Evolutionary conservation across 176 grass and related monocot genomes (phyloP), one percentile per base, ranked within the genome.

Genomic region (Eleusine indica): DNA sequence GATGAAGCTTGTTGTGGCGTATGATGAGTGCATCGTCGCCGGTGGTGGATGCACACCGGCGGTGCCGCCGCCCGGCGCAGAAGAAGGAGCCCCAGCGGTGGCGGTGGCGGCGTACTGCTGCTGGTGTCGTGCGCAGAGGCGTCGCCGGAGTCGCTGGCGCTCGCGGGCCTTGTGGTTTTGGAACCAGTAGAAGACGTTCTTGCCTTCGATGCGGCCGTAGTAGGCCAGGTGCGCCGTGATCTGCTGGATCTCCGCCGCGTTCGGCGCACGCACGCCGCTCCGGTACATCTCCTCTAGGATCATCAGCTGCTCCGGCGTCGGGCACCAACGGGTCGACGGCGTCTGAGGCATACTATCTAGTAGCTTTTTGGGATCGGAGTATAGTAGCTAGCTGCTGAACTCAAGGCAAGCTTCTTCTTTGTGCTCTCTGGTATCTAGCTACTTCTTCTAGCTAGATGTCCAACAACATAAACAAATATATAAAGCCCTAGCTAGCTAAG

Each of bases 111-210:
- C 43, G 57, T 83, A 52, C 82, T 84, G 82, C 84, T 86, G 84
- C 57, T 91, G 91, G 78, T 97, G 94, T 0, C 90, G 85, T 22
- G 87, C 76, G 73, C 93, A 87, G 74, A 94, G 82, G 28, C 91
- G 84, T 7, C 94, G 89, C 19, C 91, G 91, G 70, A 97, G 89
- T 2, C 92, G 88, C 89, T 94, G 91, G 1, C 91, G 84, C 47
- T 94, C 91, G 47, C 94, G 87, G 29, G 94, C 94, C 85, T 97
- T 97, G 87, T 97, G 94, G 83, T 97, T 97, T 75, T 97, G 94
- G 64, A 97, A 97, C 91, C 94, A 97, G 83, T 97, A 97, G 82
- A 97, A 97, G 47, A 97, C 94, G 69, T 97, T 97, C 61, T 97
- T 97, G 32, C 91, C 94, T 88, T 97, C 94, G 37, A 97, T 97